phyloP scores from a whole-genome alignment of 352 stramenopile species.

The Elongisporangium anandrum region DNA sequence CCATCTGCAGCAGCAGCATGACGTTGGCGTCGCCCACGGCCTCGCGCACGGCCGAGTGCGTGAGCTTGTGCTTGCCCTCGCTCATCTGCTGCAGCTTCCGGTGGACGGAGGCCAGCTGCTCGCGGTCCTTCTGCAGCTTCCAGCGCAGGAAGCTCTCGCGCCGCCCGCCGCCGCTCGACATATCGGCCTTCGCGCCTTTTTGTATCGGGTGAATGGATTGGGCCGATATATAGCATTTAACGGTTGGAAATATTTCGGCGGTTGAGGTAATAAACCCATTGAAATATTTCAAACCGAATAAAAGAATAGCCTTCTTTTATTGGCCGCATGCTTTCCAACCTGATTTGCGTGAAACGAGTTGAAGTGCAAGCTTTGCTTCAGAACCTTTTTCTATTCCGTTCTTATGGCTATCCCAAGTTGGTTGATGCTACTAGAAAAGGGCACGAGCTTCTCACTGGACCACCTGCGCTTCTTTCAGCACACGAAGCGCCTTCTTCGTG shows the following conservation, averaged over 20 bases:
- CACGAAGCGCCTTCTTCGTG: conserved; percentile 83
- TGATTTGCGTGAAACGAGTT: no score
- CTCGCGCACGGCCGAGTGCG: background rate
- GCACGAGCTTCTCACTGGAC: conserved; percentile 23
- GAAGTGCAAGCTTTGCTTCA: background rate
- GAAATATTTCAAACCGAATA: background rate
- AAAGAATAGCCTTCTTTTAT: background rate
- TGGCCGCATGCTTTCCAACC: no score
- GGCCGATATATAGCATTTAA: background rate
- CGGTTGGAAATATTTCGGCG: background rate
- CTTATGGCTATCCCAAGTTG: background rate
- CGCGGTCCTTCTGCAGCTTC: background rate
- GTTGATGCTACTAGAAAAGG: background rate
- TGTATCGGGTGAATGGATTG: background rate
- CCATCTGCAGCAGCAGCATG: background rate
- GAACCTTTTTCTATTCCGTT: background rate
- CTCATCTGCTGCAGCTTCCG: background rate
- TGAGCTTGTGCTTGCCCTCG: background rate
- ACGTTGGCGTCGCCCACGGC: background rate
- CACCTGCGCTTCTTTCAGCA: conserved; percentile 85
- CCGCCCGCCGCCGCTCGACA: background rate
- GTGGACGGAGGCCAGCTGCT: background rate
- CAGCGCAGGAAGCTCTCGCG: background rate
- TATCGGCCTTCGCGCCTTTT: background rate
- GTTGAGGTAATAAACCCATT: background rate